A percentile compares a stretch with the other conserved stretches of the same genome.
Conservation (phyloP, 495 filamentous ascomycete species). For the Penicillium diatomitis region DNA sequence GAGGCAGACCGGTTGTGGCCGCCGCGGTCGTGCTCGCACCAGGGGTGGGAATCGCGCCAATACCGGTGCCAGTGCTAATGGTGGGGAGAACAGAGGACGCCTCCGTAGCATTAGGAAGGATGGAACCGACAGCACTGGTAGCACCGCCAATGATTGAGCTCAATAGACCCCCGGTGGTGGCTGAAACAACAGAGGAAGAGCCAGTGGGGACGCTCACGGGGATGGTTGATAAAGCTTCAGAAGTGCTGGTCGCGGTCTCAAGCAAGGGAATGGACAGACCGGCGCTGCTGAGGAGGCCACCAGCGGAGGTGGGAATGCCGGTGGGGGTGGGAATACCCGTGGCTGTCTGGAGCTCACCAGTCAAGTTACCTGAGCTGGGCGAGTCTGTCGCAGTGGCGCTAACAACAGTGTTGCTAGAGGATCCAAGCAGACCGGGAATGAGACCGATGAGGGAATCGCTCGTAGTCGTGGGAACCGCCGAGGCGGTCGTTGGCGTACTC, state of each 20-base stretch:
- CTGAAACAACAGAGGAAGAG: slow-evolving; percentile 7
- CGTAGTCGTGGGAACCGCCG: background rate
- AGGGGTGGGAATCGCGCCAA: slow-evolving; percentile 13
- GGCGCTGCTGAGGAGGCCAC: slow-evolving; percentile 1
- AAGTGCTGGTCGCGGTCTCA: background rate
- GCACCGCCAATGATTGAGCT: slow-evolving; percentile 2
- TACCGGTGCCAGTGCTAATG: slow-evolving; percentile 2
- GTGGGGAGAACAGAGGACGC: slow-evolving; percentile 1
- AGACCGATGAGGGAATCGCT: background rate
- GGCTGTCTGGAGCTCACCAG: background rate
- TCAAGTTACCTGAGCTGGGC: no score
- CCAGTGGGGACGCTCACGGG: slow-evolving; percentile 20
- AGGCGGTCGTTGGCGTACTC: no score
- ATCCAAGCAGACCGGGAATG: background rate
- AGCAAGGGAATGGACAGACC: slow-evolving; percentile 1
- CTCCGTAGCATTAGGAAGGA: slow-evolving; percentile 1
- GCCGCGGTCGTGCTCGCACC: background rate
- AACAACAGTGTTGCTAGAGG: background rate
- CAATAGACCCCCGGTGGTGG: slow-evolving; percentile 2
- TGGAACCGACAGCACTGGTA: slow-evolving; percentile 3
- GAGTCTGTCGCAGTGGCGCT: background rate
- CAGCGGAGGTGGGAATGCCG: background rate
- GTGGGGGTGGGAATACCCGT: background rate
- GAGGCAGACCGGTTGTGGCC: background rate
- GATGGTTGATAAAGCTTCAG: slow-evolving; percentile 10